Evolutionary conservation across 2,329 filamentous ascomycete genomes (phyloP).

Genomic region (Microdochium nivale): DNA sequence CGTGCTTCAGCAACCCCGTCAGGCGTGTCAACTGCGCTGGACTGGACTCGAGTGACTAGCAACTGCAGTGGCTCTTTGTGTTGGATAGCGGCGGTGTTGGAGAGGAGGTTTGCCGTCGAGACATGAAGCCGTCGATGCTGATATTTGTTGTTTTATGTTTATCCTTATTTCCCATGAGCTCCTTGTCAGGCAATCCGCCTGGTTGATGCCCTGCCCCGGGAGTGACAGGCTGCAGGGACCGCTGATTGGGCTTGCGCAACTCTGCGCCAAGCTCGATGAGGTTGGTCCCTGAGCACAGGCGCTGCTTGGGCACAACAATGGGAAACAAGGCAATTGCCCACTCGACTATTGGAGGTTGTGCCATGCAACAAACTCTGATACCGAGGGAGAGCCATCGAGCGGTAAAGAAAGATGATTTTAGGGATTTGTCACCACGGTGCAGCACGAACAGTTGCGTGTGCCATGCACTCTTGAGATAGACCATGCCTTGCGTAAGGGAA

Average conservation of each 20-base stretch:
- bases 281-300: not conserved
- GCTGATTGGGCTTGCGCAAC: not conserved
- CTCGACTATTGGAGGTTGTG: no score
- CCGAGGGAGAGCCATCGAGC: no score
- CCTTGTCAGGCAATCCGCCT: not conserved
- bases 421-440: no score
- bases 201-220: not conserved
- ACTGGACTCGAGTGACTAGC: not conserved
- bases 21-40: not conserved
- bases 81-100: not conserved
- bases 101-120: not conserved
- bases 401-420: no score
- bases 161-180: not conserved
- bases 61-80: not conserved
- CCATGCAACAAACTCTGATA: no score
- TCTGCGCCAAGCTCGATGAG: not conserved
- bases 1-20: not conserved
- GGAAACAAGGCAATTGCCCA: no score
- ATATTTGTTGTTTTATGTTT: not conserved
- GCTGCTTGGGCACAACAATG: not conserved
- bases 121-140: not conserved
- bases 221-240: not conserved
- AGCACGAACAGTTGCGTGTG: no score
- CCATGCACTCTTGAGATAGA: no score
- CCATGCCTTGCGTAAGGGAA: no score